Percentiles rank a stretch among this genome's conserved stretches.
These are phyloP conservation scores for Brasenia schreberi DNA, from an alignment of 164 flowering plant genomes.

Conservation along the genomic window DNA sequence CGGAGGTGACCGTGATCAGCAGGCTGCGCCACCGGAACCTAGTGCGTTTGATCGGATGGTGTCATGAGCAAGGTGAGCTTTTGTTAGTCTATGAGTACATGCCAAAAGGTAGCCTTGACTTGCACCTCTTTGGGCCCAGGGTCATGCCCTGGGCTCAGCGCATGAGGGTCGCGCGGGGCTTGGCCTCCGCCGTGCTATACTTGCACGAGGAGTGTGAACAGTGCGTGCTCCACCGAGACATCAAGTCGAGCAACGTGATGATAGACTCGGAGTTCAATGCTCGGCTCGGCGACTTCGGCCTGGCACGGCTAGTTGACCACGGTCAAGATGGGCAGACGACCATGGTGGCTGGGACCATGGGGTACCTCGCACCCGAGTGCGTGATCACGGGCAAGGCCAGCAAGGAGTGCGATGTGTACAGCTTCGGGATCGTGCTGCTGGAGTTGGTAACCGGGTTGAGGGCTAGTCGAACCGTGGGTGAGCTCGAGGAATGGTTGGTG, in stretches of 20 bases:
- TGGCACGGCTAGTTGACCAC: conserved; percentile 36
- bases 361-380: conserved; percentile 45
- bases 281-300: conserved; percentile 44
- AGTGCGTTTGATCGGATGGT: conserved; percentile 44
- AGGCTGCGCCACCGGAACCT: conserved; percentile 33
- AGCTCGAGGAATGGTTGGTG: conserved; percentile 12
- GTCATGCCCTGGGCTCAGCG: conserved; percentile 18
- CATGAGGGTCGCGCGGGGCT: conserved; percentile 28
- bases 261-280: conserved; percentile 34
- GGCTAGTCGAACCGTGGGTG: conserved; percentile 14
- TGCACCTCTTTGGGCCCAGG: too few relatives aligned
- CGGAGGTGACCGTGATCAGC: conserved; percentile 41
- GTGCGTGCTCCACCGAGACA: conserved; percentile 39
- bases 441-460: conserved; percentile 34
- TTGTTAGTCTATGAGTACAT: conserved; percentile 42
- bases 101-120: conserved; percentile 8
- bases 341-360: conserved; percentile 36
- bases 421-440: conserved; percentile 36
- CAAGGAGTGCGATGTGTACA: conserved; percentile 38
- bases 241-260: conserved; percentile 43
- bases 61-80: conserved; percentile 33
- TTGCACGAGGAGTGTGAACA: conserved; percentile 51
- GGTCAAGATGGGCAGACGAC: conserved; percentile 28
- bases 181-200: conserved; percentile 36
- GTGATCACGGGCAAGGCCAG: conserved; percentile 30